Conservation (phyloP, 2,329 filamentous ascomycete genomes). For the Fusarium stilboides region DNA sequence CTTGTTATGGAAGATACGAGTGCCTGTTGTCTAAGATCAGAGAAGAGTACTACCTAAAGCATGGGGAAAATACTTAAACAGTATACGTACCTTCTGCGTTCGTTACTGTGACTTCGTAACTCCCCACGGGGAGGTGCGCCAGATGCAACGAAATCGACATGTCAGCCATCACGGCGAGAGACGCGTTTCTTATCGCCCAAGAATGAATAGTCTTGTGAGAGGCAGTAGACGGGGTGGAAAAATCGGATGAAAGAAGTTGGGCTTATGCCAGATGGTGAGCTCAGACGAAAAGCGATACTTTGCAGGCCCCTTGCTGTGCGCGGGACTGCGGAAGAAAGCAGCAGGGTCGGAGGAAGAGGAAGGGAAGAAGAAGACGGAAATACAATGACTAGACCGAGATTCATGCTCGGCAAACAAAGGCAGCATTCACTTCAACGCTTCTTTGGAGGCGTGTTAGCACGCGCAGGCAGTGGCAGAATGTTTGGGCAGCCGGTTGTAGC, state of each 20-base stretch:
- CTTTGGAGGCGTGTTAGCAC: not conserved
- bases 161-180: not conserved
- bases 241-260: not conserved
- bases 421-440: not conserved
- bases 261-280: not conserved
- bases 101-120: not conserved
- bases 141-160: slow-evolving; percentile 2
- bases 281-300: not conserved
- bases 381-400: not conserved
- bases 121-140: not conserved
- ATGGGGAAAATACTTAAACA: not conserved
- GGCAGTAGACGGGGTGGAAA: not conserved
- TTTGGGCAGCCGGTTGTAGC: not conserved
- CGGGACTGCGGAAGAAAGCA: not conserved
- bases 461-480: not conserved
- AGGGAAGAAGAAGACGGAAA: not conserved
- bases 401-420: not conserved
- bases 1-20: not conserved
- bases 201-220: not conserved
- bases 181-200: not conserved
- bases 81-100: not conserved
- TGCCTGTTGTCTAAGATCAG: not conserved
- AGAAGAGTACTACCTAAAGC: not conserved
- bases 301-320: no score
- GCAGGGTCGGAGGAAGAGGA: not conserved